Percentiles rank a stretch among this genome's conserved stretches.
These are phyloP conservation scores for Elsinoe fawcettii DNA, from an alignment of 2,329 filamentous ascomycete species.

Conservation along the genomic window DNA sequence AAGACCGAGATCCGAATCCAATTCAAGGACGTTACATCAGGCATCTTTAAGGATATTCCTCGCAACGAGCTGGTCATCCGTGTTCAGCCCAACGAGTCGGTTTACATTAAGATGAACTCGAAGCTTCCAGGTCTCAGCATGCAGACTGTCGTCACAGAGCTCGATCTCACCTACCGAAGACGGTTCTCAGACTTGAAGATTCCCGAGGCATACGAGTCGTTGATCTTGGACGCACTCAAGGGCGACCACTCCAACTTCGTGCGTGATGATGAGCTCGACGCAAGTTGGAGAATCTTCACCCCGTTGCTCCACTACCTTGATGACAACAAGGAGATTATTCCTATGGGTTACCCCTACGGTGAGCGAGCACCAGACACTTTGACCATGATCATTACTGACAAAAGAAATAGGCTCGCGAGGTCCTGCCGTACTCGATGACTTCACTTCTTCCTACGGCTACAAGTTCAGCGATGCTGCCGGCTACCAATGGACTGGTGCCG, in stretches of 20 bases:
- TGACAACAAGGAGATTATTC: constrained; percentile 98
- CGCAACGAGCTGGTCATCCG: constrained; percentile 98
- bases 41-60: constrained; percentile 99
- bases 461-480: constrained; percentile 96
- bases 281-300: constrained; percentile 97
- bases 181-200: constrained; percentile 99
- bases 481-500: constrained; percentile 82
- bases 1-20: constrained; percentile 99
- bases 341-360: constrained; percentile 99
- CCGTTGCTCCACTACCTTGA: constrained; percentile 96
- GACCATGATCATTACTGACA: background rate
- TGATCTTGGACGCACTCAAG: constrained; percentile 96
- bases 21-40: constrained; percentile 98
- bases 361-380: constrained; percentile 31
- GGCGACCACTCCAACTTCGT: constrained; percentile 99
- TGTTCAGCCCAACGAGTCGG: constrained; percentile 97
- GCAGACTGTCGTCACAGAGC: constrained; percentile 98
- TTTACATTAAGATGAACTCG: constrained; percentile 99
- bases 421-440: constrained; percentile 92
- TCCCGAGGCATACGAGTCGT: constrained; percentile 94
- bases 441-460: constrained; percentile 96
- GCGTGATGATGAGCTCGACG: constrained; percentile 90
- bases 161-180: constrained; percentile 94
- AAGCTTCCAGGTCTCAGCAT: constrained; percentile 97
- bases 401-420: constrained; percentile 73